Base-by-base conservation (phyloP, 345 rosid species). In the sweet orange (Citrus sinensis) region DNA sequence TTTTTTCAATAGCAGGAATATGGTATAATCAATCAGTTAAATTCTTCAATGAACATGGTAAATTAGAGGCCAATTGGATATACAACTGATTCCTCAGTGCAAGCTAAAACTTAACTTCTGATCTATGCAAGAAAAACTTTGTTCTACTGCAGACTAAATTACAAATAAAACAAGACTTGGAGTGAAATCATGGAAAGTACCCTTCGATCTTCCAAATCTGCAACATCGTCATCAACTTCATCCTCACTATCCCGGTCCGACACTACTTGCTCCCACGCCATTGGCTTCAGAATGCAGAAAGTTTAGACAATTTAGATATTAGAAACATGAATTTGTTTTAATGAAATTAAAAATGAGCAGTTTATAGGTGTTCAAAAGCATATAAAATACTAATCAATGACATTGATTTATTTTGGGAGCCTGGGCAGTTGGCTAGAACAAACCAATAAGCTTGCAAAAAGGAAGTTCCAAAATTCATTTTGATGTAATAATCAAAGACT, bases 171-270 rank as follows among this genome's bases (percentile, higher is more conserved):
- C n/a, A 71, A 73, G 59, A 40, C 40, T 46, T 42, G 17, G 34
- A 42, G 19, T 56, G 14, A 11, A 76, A 61, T 20, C 54, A 79
- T 59, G 25, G 78, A 73, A 72, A 89, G 79, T 89, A 94, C 99
- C 93, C 98, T 88, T 85, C 92, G 89, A 84, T 97, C 99, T 88
- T 97, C 99, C 82, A 94, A 90, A 84, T 97, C 98, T 37, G 99
- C 99, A 82, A 97, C 98, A 85, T 94, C 99, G 78, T 97, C 99
- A 80, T 94, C 99, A 34, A 94, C 98, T 86, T 97, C 99, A 83
- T 97, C 99, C 86, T 97, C 99, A 74, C 98, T 97, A 79, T 97
- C 99, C 79, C 91, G 89, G 83, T 94, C 98, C 1, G 98, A 97
- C 84, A 87, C 85, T 73, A 94, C 98, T 88, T 97, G 98, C 83